Percentiles rank a stretch among this genome's conserved stretches.
Conservation (phyloP, 2,329 filamentous ascomycete species). For the Penicillium sp. region DNA sequence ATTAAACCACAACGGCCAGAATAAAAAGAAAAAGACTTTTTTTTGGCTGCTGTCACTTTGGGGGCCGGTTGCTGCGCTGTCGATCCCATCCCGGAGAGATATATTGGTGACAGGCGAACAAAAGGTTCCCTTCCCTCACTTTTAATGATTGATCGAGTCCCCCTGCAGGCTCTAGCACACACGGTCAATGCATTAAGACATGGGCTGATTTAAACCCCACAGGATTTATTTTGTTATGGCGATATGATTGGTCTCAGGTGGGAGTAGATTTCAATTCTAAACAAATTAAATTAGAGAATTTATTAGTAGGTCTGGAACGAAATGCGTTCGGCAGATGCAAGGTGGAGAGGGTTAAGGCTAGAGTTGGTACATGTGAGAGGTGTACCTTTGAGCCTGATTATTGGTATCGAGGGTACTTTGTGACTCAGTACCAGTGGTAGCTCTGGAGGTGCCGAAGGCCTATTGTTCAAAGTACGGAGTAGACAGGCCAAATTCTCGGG, state of each 20-base stretch:
- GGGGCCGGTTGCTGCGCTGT: slow-evolving; percentile 29
- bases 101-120: slow-evolving; percentile 20
- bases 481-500: background rate
- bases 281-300: slow-evolving; percentile 13
- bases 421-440: background rate
- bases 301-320: slow-evolving; percentile 19
- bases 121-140: slow-evolving; percentile 1
- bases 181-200: slow-evolving; percentile 27
- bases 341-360: slow-evolving; percentile 9
- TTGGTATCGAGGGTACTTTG: background rate
- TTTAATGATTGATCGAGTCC: slow-evolving; percentile 22
- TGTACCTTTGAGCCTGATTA: background rate
- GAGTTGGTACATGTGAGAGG: background rate
- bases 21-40: slow-evolving; percentile 12
- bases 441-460: background rate
- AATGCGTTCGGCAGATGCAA: slow-evolving; percentile 21
- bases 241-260: slow-evolving; percentile 19
- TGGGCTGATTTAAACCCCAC: slow-evolving; percentile 16
- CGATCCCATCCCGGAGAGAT: slow-evolving; percentile 25
- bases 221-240: slow-evolving; percentile 8
- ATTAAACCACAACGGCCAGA: background rate
- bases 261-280: slow-evolving; percentile 7
- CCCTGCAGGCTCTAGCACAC: slow-evolving; percentile 22
- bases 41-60: slow-evolving; percentile 26
- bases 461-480: background rate